Conservation (phyloP, 2,329 filamentous ascomycete species). For the Monosporascus cannonballus region DNA sequence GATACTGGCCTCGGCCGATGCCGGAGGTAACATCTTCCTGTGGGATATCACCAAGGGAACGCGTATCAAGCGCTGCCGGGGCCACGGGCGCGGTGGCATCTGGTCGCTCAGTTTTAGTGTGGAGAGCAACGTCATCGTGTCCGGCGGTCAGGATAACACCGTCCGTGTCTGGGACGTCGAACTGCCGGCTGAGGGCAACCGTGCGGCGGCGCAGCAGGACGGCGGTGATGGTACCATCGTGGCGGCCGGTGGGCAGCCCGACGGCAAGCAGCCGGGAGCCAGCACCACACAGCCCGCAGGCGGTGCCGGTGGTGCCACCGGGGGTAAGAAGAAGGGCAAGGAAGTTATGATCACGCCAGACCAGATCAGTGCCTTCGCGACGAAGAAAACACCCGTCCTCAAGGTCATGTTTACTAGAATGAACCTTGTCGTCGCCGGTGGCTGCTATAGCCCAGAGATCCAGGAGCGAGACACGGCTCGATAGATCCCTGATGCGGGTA, state of each 20-base stretch:
- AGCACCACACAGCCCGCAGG: constrained; percentile 23
- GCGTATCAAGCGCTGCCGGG: constrained; percentile 85
- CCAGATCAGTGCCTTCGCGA: constrained; percentile 90
- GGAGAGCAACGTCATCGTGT: constrained; percentile 85
- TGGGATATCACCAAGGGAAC: constrained; percentile 90
- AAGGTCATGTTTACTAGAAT: constrained; percentile 91
- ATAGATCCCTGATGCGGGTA: constrained; percentile 5
- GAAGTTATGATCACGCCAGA: constrained; percentile 87
- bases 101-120: constrained; percentile 91
- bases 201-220: constrained; percentile 30
- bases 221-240: constrained; percentile 33
- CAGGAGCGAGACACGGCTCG: constrained; percentile 17
- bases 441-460: constrained; percentile 54
- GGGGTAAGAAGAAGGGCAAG: constrained; percentile 71
- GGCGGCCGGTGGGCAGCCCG: constrained; percentile 32
- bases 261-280: constrained; percentile 31
- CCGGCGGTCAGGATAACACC: constrained; percentile 84
- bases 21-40: constrained; percentile 81
- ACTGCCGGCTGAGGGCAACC: constrained; percentile 56
- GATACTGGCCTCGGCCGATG: constrained; percentile 84
- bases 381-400: constrained; percentile 92
- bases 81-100: constrained; percentile 88
- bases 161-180: constrained; percentile 92
- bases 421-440: constrained; percentile 86
- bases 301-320: constrained; percentile 17